Evolutionary conservation across 306 rosid genomes (phyloP).

Genomic region (Sechiopsis laciniata): DNA sequence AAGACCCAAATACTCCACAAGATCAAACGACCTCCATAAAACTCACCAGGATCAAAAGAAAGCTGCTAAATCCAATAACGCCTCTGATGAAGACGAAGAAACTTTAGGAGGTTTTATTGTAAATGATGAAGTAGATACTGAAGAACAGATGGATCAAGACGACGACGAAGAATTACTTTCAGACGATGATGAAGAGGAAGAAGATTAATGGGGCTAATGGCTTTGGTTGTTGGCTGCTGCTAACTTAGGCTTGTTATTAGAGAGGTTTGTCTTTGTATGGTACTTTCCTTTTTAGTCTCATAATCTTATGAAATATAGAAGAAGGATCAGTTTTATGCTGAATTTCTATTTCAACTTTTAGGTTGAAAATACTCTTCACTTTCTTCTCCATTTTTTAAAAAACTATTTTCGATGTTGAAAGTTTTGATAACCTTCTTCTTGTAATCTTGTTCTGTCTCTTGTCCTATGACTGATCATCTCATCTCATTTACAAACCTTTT

Average conservation of each 20-base stretch:
- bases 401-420: not conserved
- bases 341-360: not conserved
- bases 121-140: constrained; percentile 41
- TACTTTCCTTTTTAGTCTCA: not conserved
- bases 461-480: not conserved
- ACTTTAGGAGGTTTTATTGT: constrained; percentile 27
- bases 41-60: constrained; percentile 35
- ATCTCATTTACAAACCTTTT: not conserved
- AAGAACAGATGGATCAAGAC: constrained; percentile 35
- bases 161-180: constrained; percentile 36
- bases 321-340: not conserved
- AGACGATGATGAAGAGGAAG: constrained; percentile 32
- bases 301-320: not conserved
- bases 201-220: constrained; percentile 6
- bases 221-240: not conserved
- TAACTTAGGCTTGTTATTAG: constrained; percentile 9
- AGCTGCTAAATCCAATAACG: constrained; percentile 9
- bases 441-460: not conserved
- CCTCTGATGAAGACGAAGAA: constrained; percentile 22
- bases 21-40: constrained; percentile 37
- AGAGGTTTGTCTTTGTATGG: constrained; percentile 3
- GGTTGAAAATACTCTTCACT: not conserved
- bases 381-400: not conserved
- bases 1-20: constrained; percentile 49
- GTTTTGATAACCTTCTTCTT: not conserved